These are phyloP conservation scores for Firmiana major DNA, from an alignment of 345 rosid genomes.

Conservation along the genomic window DNA sequence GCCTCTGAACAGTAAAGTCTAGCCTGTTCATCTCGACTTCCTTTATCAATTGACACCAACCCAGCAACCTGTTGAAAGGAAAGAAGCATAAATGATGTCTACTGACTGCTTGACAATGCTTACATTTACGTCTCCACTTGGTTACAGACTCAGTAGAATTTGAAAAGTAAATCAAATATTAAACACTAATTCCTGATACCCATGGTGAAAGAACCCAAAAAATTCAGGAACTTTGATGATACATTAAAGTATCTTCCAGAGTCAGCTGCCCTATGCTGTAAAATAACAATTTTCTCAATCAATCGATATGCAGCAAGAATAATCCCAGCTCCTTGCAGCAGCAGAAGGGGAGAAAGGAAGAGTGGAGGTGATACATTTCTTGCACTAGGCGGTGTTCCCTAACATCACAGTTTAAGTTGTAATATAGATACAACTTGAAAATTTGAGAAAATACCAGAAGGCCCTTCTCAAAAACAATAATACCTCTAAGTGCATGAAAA, in stretches of 20 bases:
- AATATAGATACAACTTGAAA: slow-evolving; percentile 2
- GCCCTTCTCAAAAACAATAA: slow-evolving; percentile 10
- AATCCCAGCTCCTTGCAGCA: slow-evolving; percentile 86
- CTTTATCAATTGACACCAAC: slow-evolving; percentile 99
- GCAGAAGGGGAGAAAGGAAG: slow-evolving; percentile 64
- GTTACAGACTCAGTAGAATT: slow-evolving; percentile 3
- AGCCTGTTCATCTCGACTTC: slow-evolving; percentile 84
- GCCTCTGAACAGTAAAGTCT: slow-evolving; percentile 57
- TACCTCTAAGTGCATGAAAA: slow-evolving; percentile 94
- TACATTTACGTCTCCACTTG: no score
- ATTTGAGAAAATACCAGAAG: not conserved
- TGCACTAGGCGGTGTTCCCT: slow-evolving; percentile 86
- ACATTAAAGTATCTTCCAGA: slow-evolving; percentile 42
- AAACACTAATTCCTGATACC: slow-evolving; percentile 20
- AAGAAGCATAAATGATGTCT: slow-evolving; percentile 8
- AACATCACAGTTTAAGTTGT: slow-evolving; percentile 10
- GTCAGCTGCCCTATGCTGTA: slow-evolving; percentile 36
- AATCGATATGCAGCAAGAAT: slow-evolving; percentile 56
- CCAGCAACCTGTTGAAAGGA: slow-evolving; percentile 52
- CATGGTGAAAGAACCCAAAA: slow-evolving; percentile 71
- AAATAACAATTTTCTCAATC: slow-evolving; percentile 54
- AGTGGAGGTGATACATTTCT: slow-evolving; percentile 44
- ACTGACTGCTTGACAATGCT: not conserved
- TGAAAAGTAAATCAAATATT: slow-evolving; percentile 10
- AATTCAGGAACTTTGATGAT: slow-evolving; percentile 54